phyloP scores from a whole-genome alignment of 106 monocot genomes.

The Platanthera zijinensis region DNA sequence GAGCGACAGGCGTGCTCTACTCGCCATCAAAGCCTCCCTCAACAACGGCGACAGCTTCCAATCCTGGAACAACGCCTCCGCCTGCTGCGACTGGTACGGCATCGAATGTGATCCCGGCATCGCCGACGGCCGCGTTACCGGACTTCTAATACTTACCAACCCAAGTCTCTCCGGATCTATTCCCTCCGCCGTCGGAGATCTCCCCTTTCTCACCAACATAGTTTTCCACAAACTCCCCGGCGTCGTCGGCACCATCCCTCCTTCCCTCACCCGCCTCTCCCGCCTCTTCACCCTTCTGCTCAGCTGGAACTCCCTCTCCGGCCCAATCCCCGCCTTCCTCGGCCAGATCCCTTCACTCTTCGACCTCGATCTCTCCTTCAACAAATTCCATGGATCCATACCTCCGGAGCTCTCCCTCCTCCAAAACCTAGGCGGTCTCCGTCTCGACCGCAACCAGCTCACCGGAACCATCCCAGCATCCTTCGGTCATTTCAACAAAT shows the following conservation, averaged over 20 bases:
- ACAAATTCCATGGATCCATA: slow-evolving; percentile 16
- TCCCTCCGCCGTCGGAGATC: slow-evolving; percentile 1
- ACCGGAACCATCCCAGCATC: slow-evolving; percentile 25
- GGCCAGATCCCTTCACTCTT: too few relatives aligned
- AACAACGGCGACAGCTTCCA: slow-evolving; percentile 16
- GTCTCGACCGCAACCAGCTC: slow-evolving; percentile 15
- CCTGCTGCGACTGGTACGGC: slow-evolving; percentile 39
- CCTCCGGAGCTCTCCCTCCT: slow-evolving; percentile 25
- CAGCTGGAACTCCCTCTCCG: too few relatives aligned
- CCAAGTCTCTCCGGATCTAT: not conserved
- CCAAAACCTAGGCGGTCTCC: not conserved
- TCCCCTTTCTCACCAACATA: not conserved
- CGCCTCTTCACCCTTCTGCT: too few relatives aligned
- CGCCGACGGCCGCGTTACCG: slow-evolving; percentile 8
- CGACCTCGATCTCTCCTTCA: too few relatives aligned
- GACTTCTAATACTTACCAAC: not conserved
- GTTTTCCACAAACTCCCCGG: not conserved
- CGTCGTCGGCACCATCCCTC: not conserved
- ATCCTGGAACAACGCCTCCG: slow-evolving; percentile 5
- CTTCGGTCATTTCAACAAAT: slow-evolving; percentile 1
- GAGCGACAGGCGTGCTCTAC: slow-evolving; percentile 18
- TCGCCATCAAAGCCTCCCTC: slow-evolving; percentile 15
- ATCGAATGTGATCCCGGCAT: slow-evolving; percentile 17
- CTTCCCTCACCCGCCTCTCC: not conserved
- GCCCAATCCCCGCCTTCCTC: too few relatives aligned